These are phyloP conservation scores for Blakeslea trispora DNA, from an alignment of 371 early-diverging fungal species.

Conservation along the genomic window DNA sequence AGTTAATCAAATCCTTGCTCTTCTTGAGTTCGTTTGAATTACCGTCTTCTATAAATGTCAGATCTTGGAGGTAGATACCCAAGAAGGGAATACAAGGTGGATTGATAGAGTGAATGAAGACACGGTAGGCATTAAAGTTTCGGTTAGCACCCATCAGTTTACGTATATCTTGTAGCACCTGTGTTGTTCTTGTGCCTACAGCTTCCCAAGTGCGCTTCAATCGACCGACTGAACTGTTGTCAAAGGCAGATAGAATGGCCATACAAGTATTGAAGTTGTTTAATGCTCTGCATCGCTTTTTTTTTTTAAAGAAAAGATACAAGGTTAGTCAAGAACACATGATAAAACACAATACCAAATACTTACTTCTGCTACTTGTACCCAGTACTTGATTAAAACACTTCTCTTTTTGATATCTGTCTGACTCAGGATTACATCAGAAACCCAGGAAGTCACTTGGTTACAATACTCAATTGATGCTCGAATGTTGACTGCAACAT, in stretches of 20 bases:
- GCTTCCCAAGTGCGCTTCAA: slow-evolving; percentile 84
- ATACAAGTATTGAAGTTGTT: slow-evolving; percentile 94
- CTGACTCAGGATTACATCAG: slow-evolving; percentile 77
- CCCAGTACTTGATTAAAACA: slow-evolving; percentile 77
- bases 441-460: slow-evolving; percentile 84
- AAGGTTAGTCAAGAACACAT: no score
- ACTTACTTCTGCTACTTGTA: slow-evolving; percentile 72
- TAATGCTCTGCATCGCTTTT: slow-evolving; percentile 66
- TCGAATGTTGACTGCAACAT: slow-evolving; percentile 66
- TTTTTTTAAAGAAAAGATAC: no score
- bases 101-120: slow-evolving; percentile 78
- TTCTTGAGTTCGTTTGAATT: slow-evolving; percentile 76
- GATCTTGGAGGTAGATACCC: slow-evolving; percentile 84
- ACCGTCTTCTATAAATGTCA: slow-evolving; percentile 93
- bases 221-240: slow-evolving; percentile 86
- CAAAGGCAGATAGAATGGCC: slow-evolving; percentile 88
- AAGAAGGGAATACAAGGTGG: slow-evolving; percentile 95
- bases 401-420: slow-evolving; percentile 78
- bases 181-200: slow-evolving; percentile 38
- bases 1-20: slow-evolving; percentile 78
- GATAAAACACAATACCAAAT: no score
- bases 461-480: slow-evolving; percentile 71
- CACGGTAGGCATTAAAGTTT: slow-evolving; percentile 88
- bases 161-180: slow-evolving; percentile 46
- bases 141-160: slow-evolving; percentile 77